A percentile compares a stretch with the other conserved stretches of the same genome.
These are phyloP conservation scores for Vigna radiata DNA, from an alignment of 306 rosid genomes.

Conservation along the genomic window DNA sequence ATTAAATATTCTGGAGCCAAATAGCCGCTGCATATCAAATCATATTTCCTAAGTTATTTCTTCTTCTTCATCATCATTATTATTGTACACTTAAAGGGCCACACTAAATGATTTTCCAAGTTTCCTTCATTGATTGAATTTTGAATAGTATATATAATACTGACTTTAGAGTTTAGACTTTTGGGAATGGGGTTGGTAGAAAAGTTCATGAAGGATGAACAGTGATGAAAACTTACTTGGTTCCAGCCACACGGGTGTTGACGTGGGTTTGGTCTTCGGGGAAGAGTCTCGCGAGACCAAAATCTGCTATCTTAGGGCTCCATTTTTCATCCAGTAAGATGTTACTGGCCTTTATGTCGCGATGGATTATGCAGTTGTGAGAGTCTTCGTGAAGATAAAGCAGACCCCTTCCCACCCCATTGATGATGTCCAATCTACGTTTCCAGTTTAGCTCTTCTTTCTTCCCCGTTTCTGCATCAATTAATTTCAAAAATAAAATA, in stretches of 20 bases:
- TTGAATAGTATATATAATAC: no score
- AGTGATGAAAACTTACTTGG: slow-evolving; percentile 25
- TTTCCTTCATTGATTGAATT: no score
- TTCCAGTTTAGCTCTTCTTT: slow-evolving; percentile 41
- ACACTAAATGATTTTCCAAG: no score
- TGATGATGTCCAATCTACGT: slow-evolving; percentile 43
- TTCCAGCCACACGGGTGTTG: slow-evolving; percentile 50
- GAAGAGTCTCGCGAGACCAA: slow-evolving; percentile 47
- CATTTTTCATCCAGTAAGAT: slow-evolving; percentile 45
- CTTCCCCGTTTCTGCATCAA: slow-evolving; percentile 36
- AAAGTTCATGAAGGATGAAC: background rate
- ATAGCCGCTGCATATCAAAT: slow-evolving; percentile 67
- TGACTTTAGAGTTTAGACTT: background rate
- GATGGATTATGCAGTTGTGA: slow-evolving; percentile 45
- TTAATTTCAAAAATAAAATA: background rate
- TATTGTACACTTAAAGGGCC: no score
- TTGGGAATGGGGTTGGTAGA: background rate
- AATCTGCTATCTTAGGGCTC: slow-evolving; percentile 48
- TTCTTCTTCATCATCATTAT: no score
- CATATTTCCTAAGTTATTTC: background rate
- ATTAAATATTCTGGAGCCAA: slow-evolving; percentile 95
- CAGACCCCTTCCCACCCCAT: slow-evolving; percentile 43
- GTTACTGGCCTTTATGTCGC: slow-evolving; percentile 45
- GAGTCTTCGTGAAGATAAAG: slow-evolving; percentile 49
- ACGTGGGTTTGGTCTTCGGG: slow-evolving; percentile 45